Evolutionary conservation across 352 stramenopile genomes (phyloP), one percentile per base, ranked within the genome.

Genomic region (Phytophthora fragariaefolia): DNA sequence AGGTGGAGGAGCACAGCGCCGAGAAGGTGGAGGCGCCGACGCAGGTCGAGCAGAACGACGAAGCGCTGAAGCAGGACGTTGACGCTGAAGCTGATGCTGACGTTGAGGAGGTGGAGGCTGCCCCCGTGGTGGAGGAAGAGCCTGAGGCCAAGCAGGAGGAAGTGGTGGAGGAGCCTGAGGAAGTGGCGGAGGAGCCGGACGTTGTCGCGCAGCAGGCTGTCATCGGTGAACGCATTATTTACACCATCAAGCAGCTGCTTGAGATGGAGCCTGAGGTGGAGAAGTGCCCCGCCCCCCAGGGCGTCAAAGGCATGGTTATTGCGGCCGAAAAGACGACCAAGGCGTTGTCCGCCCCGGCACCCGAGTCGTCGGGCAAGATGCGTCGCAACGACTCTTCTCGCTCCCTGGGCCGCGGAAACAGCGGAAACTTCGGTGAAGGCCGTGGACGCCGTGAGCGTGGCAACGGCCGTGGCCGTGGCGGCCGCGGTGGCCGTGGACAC

Each of bases 221-320:
- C 55, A 85, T 84, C 34, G 63, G 66, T 10, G 79, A 79, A 50
- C 82, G 83, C 40, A 85, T 92, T 67, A 77, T 90, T 46, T 94
- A 92, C 71, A 91, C 86, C 20, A 91, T 94, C 45, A 80, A 85
- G 22, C 73, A 91, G 59, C 58, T 94, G 54, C 73, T 94, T 0
- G 79, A 87, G 66, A 81, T 94, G 72, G 82, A 92, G 51, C 83
- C 83, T 6, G 76, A 83, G 54, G 58, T 69, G 1, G 75, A 82
- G 47, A 60, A 58, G 27, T 90, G 77, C 15, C 67, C 67, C 10
- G 80, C 92, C 45, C 86, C 86, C 6, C 59, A 77, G 10, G 61
- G 77, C 12, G 74, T 94, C 20, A 76, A 88, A 28, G 75, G 74
- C 2, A 76, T 80, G 51, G 58, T 84, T 6, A 69, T 90, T 56